Percentiles rank a stretch among this genome's conserved stretches.
These are phyloP conservation scores for Ganoderma sinense DNA, from an alignment of 1,284 basidiomycete species.

Conservation along the genomic window DNA sequence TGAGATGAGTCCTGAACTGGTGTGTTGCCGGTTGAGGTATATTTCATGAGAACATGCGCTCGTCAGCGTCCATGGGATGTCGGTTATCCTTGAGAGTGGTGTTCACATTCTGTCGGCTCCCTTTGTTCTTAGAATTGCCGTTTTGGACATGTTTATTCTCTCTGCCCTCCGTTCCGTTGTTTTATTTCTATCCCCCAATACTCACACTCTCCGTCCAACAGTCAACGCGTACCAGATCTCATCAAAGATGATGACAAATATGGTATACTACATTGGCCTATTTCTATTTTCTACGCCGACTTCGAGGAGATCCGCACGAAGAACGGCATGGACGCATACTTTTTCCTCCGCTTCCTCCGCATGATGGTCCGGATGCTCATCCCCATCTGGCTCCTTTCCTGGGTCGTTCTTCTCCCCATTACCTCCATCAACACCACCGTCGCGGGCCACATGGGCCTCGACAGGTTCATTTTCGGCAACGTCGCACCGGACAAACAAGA, in stretches of 20 bases:
- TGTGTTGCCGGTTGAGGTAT: too few relatives aligned
- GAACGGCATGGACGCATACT: conserved; percentile 94
- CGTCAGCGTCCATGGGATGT: too few relatives aligned
- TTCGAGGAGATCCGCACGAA: conserved; percentile 67
- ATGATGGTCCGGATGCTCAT: conserved; percentile 83
- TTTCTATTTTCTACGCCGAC: conserved; percentile 62
- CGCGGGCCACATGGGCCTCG: conserved; percentile 65
- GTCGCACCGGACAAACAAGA: conserved; percentile 56
- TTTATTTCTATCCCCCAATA: not conserved
- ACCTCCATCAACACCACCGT: conserved; percentile 63
- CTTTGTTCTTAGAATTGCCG: too few relatives aligned
- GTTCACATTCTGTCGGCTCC: too few relatives aligned
- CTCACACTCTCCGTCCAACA: conserved; percentile 33
- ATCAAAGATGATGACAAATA: conserved; percentile 30
- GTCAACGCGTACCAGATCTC: conserved; percentile 63
- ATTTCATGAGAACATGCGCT: too few relatives aligned
- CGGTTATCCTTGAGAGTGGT: too few relatives aligned
- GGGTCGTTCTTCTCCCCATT: conserved; percentile 76
- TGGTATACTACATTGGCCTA: conserved; percentile 64
- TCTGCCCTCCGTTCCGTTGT: not conserved
- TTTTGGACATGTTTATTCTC: too few relatives aligned
- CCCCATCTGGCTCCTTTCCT: conserved; percentile 84
- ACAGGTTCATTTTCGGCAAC: conserved; percentile 86
- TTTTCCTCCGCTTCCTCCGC: conserved; percentile 90
- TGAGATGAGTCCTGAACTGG: too few relatives aligned